Conservation (phyloP, 768 basidiomycete genomes). For the Tulasnella sp. region DNA sequence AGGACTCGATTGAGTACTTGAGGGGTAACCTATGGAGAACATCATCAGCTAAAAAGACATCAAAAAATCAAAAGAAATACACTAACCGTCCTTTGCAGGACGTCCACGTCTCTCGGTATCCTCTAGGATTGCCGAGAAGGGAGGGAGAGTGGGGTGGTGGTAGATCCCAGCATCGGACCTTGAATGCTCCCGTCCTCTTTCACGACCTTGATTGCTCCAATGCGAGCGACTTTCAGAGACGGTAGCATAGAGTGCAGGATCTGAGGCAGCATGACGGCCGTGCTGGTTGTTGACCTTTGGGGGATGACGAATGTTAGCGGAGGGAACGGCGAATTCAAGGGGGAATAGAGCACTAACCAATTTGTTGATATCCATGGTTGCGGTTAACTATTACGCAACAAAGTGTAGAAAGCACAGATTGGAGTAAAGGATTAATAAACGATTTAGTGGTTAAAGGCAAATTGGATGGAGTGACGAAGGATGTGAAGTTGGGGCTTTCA, state of each 20-base stretch:
- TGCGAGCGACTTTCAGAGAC: no score
- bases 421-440: no score
- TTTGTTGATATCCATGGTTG: slow-evolving; percentile 14
- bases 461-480: no score
- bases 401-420: no score
- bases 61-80: not conserved
- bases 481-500: no score
- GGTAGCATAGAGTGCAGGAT: no score
- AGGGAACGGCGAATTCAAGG: no score
- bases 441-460: no score
- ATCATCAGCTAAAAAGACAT: not conserved
- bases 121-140: slow-evolving; percentile 5
- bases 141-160: slow-evolving; percentile 9
- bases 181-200: not conserved
- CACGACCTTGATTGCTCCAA: slow-evolving; percentile 5
- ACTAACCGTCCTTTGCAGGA: not conserved
- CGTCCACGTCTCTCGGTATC: not conserved
- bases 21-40: slow-evolving; percentile 8
- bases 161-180: slow-evolving; percentile 6
- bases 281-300: not conserved
- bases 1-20: slow-evolving; percentile 6
- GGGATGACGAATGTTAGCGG: not conserved
- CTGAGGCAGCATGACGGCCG: not conserved
- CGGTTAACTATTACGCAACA: no score
- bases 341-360: slow-evolving; percentile 1